A percentile compares a stretch with the other conserved stretches of the same genome.
Conservation (phyloP, 2,329 filamentous ascomycete genomes). For the Beauveria sp. region DNA sequence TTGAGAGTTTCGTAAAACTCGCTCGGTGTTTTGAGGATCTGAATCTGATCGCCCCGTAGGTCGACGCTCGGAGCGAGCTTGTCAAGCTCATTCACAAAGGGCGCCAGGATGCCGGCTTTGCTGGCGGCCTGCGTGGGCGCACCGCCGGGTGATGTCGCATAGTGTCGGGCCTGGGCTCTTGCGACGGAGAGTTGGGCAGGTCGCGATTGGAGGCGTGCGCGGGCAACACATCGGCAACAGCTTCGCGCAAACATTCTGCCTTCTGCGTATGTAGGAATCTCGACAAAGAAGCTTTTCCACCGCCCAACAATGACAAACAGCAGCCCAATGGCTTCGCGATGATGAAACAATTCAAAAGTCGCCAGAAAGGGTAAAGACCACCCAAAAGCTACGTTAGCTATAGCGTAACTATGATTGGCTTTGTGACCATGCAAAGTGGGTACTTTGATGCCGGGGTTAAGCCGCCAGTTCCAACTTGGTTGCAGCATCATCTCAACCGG, state of each 20-base stretch:
- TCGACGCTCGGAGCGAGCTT: constrained; percentile 86
- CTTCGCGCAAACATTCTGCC: constrained; percentile 27
- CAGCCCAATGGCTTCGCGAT: not conserved
- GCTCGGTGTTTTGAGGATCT: constrained; percentile 69
- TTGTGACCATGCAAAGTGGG: not conserved
- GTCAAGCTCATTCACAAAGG: constrained; percentile 67
- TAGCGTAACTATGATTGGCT: constrained; percentile 1
- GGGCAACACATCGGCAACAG: constrained; percentile 25
- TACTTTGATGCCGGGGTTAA: constrained; percentile 20
- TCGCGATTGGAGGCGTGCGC: constrained; percentile 20
- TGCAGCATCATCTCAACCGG: constrained; percentile 10
- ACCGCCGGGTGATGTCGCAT: constrained; percentile 27
- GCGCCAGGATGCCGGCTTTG: constrained; percentile 37
- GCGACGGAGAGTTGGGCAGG: constrained; percentile 22
- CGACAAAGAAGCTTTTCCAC: not conserved
- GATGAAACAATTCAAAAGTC: not conserved
- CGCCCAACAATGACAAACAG: not conserved
- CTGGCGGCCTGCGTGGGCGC: constrained; percentile 13
- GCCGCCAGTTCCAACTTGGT: constrained; percentile 22
- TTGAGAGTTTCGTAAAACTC: constrained; percentile 91
- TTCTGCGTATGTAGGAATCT: not conserved
- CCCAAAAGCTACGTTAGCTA: not conserved
- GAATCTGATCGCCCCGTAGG: constrained; percentile 70
- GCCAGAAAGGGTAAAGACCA: constrained; percentile 8
- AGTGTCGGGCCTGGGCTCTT: constrained; percentile 32